Evolutionary conservation across 176 grass and related monocot species (phyloP).

Genomic region (Cymbopogon citratus): DNA sequence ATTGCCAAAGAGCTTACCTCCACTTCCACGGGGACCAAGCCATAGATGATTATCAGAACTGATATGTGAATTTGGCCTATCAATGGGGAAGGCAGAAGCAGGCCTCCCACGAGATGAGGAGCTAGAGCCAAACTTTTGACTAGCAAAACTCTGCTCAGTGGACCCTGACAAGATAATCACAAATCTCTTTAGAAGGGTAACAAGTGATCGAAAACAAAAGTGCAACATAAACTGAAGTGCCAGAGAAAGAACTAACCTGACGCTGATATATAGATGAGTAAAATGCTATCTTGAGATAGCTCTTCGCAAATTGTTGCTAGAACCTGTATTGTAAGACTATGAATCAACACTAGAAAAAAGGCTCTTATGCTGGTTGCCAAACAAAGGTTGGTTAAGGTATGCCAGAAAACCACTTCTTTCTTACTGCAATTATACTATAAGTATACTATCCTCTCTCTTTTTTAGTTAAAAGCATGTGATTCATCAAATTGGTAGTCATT

Average conservation of each 20-base stretch:
- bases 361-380: background rate
- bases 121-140: constrained; percentile 51
- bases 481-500: background rate
- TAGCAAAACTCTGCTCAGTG: constrained; percentile 42
- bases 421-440: background rate
- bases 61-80: constrained; percentile 39
- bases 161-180: constrained; percentile 44
- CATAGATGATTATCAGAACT: constrained; percentile 65
- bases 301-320: constrained; percentile 90
- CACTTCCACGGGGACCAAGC: constrained; percentile 78
- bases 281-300: constrained; percentile 68
- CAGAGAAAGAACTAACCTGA: constrained; percentile 61
- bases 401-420: background rate
- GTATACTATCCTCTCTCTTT: background rate
- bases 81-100: constrained; percentile 19
- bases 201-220: constrained; percentile 11
- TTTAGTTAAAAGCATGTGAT: background rate
- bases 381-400: background rate
- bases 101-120: constrained; percentile 31
- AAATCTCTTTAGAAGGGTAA: constrained; percentile 29
- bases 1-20: constrained; percentile 35
- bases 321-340: constrained; percentile 44
- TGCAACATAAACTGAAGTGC: constrained; percentile 20
- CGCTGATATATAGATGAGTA: constrained; percentile 91
- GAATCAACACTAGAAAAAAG: background rate